These are phyloP conservation scores for Triadica sebifera DNA, from an alignment of 345 rosid species.

Conservation along the genomic window DNA sequence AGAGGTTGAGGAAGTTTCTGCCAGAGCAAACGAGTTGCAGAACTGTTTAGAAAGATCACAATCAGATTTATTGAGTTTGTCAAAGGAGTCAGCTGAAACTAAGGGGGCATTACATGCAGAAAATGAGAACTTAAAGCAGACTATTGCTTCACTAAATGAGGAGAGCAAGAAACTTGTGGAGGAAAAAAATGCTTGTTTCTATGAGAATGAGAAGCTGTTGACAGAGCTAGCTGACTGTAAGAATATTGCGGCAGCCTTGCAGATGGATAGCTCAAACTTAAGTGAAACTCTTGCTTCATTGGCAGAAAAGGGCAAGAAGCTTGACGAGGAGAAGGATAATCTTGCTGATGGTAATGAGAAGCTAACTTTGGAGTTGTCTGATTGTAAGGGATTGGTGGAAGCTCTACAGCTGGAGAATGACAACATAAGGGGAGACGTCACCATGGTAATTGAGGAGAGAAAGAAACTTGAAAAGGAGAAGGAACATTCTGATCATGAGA, in stretches of 20 bases:
- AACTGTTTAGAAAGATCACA: constrained; percentile 49
- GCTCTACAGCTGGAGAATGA: constrained; percentile 48
- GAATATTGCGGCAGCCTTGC: constrained; percentile 47
- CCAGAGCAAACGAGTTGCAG: constrained; percentile 57
- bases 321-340: constrained; percentile 28
- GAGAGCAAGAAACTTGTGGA: constrained; percentile 49
- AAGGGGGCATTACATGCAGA: constrained; percentile 48
- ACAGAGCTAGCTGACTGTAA: constrained; percentile 57
- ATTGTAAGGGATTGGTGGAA: constrained; percentile 44
- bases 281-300: constrained; percentile 36
- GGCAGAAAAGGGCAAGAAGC: constrained; percentile 15
- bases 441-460: constrained; percentile 41
- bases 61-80: constrained; percentile 36
- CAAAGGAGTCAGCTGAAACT: constrained; percentile 47
- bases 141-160: constrained; percentile 43
- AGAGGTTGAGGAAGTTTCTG: constrained; percentile 50
- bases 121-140: constrained; percentile 49
- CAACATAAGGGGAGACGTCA: constrained; percentile 43
- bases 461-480: constrained; percentile 60
- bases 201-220: constrained; percentile 52
- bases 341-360: constrained; percentile 47
- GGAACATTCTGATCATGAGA: constrained; percentile 42
- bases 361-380: constrained; percentile 41
- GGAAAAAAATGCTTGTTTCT: constrained; percentile 36
- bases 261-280: constrained; percentile 43